These are phyloP conservation scores for Glaciozyma martinii DNA, from an alignment of 768 basidiomycete species.

Conservation along the genomic window DNA sequence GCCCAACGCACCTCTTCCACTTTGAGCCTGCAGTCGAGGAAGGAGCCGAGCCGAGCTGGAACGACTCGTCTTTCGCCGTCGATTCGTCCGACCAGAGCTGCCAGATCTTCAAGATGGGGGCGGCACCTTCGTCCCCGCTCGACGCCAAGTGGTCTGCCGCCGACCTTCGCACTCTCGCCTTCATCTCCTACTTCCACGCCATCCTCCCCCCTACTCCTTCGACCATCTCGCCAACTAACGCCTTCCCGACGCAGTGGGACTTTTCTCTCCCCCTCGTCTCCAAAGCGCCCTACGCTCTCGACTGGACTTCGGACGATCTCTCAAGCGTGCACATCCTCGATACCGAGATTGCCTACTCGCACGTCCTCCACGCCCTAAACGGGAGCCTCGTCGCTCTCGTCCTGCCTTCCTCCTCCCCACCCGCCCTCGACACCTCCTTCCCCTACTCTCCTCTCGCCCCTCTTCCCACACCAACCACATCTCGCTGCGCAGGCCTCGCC, in stretches of 20 bases:
- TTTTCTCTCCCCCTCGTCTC: constrained; percentile 60
- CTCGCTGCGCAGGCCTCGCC: constrained; percentile 65
- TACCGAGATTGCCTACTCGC: constrained; percentile 60
- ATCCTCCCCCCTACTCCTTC: constrained; percentile 5
- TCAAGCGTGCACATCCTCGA: constrained; percentile 54
- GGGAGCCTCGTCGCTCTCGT: constrained; percentile 73
- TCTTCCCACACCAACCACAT: constrained; percentile 53
- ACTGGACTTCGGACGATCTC: constrained; percentile 53
- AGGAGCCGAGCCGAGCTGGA: neutral
- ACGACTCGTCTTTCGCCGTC: constrained; percentile 26
- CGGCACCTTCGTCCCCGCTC: constrained; percentile 21
- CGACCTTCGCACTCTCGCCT: constrained; percentile 22
- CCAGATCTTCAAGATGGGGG: constrained; percentile 2
- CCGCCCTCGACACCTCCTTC: constrained; percentile 9
- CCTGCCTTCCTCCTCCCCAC: constrained; percentile 23
- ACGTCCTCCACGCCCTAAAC: constrained; percentile 64
- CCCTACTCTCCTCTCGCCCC: constrained; percentile 31
- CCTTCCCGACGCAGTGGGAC: constrained; percentile 51
- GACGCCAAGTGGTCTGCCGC: constrained; percentile 24
- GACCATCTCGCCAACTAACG: constrained; percentile 54
- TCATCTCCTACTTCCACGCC: constrained; percentile 29
- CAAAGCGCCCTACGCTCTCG: constrained; percentile 62
- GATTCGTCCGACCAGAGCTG: constrained; percentile 23
- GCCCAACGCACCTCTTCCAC: constrained; percentile 53
- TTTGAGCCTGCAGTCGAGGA: constrained; percentile 30